Conservation (phyloP, 768 basidiomycete genomes). For the Dacryopinax primogenitus region DNA sequence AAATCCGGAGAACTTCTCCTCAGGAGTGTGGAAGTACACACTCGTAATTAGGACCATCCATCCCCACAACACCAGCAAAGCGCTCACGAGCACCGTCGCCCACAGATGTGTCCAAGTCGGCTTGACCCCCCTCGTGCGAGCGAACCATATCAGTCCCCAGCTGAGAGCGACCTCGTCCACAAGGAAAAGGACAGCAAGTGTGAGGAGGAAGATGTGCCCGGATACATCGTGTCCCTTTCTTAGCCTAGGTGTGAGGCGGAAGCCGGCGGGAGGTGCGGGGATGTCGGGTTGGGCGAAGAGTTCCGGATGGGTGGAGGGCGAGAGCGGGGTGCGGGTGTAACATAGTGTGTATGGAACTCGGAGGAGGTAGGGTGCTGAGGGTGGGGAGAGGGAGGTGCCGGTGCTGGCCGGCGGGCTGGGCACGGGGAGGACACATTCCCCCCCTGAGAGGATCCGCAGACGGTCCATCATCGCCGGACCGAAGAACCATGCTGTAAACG, state of each 20-base stretch:
- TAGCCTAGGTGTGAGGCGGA: slow-evolving; percentile 40
- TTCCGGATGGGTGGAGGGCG: slow-evolving; percentile 47
- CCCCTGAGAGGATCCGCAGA: slow-evolving; percentile 51
- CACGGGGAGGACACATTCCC: slow-evolving; percentile 56
- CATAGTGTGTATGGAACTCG: slow-evolving; percentile 49
- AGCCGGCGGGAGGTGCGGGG: slow-evolving; percentile 29
- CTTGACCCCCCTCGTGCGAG: slow-evolving; percentile 39
- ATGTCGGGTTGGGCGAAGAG: slow-evolving; percentile 39
- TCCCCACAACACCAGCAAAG: slow-evolving; percentile 39
- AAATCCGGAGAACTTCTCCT: slow-evolving; percentile 78
- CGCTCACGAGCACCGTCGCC: slow-evolving; percentile 38
- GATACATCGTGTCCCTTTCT: slow-evolving; percentile 82
- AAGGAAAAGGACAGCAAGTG: slow-evolving; percentile 64
- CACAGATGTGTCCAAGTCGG: slow-evolving; percentile 2
- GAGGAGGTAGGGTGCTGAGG: slow-evolving; percentile 25
- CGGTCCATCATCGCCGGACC: slow-evolving; percentile 66
- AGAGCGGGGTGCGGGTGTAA: slow-evolving; percentile 37
- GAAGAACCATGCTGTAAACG: slow-evolving; percentile 79
- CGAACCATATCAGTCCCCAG: slow-evolving; percentile 20
- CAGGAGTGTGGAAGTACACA: slow-evolving; percentile 79
- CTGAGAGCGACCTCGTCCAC: slow-evolving; percentile 48
- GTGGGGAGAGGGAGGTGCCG: neutral
- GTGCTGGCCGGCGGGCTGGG: slow-evolving; percentile 21
- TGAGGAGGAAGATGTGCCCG: slow-evolving; percentile 84
- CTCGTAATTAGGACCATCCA: slow-evolving; percentile 69